Base-by-base conservation (phyloP, 176 grass and related monocot species). In the Melocanna baccifera region DNA sequence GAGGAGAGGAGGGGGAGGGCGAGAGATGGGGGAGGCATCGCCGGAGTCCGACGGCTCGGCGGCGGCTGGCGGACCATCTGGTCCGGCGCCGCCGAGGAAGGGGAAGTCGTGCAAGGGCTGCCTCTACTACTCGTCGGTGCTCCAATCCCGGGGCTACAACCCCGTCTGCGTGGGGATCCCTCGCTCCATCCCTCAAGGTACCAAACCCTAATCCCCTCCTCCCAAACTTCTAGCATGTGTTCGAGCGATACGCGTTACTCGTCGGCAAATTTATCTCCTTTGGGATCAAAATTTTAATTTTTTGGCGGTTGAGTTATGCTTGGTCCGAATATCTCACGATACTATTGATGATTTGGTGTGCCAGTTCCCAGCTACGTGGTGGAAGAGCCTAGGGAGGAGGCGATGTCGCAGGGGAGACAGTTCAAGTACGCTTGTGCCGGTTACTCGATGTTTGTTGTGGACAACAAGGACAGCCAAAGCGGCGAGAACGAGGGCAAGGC, bases 31-130 rank as follows among this genome's bases (percentile, higher is more conserved):
- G 62, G 89, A 77, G 82, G 87, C 72, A 82, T 91, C 85, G 63
- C 66, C 88, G 71, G 89, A 76, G 82, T 59, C 85, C 56, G 90
- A 70, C 58, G 91, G 69, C 28, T 85, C 68, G 37, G 37, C 62
- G 81, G 47, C 81, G 62, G 0, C 28, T 7, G 79, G 61, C 50
- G 58, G 30, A 3, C n/a, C 75, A 39, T 71, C 63, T 19, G 61
- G 37, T 3, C 32, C 34, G 43, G 48, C 39, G n/a, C 59, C 52
- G 23, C 71, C 70, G 37, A 47, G 65, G 37, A 97, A 94, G 75
- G 95, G 95, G 12, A 98, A 93, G 76, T 98, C 95, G 9, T 98
- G 95, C 89, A 98, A 95, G 79, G 95, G 95, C 13, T 94, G 92
- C 77, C 91, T 98, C 59, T 98, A 94, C 85, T 98, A 98, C 82